phyloP scores from a whole-genome alignment of 176 grass and related monocot genomes.

The Bothriochloa decipiens region DNA sequence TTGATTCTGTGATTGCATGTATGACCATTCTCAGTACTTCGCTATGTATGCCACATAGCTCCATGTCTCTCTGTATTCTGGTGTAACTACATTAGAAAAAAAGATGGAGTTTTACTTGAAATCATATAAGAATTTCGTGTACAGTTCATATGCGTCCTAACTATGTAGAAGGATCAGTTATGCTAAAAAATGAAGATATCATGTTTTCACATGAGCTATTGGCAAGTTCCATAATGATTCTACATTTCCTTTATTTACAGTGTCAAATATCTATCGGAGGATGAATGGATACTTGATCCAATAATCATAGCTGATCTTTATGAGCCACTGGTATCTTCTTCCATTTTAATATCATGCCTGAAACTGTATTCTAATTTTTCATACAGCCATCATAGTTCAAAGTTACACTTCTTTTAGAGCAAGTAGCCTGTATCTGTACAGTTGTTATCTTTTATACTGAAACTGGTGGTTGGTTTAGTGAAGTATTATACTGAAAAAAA shows the following conservation, averaged over 20 bases:
- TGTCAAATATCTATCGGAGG: conserved; percentile 85
- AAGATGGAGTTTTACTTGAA: neutral
- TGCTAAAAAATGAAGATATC: neutral
- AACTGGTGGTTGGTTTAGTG: too few species aligned
- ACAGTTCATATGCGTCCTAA: neutral
- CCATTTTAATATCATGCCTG: neutral
- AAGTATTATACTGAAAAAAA: neutral
- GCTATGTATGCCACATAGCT: neutral
- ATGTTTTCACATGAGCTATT: neutral
- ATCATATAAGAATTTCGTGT: neutral
- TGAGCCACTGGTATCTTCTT: conserved; percentile 69
- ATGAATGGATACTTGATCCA: conserved; percentile 95
- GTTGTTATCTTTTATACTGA: neutral
- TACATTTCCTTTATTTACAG: conserved; percentile 45
- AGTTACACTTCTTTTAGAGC: conserved; percentile 3
- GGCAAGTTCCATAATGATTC: conserved; percentile 15
- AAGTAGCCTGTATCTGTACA: neutral
- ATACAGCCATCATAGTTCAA: neutral
- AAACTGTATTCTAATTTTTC: conserved; percentile 3
- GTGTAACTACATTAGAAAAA: neutral
- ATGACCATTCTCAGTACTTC: neutral
- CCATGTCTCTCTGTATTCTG: conserved; percentile 4
- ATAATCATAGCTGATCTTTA: conserved; percentile 79
- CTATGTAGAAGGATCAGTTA: conserved; percentile 10
- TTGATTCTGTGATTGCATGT: conserved; percentile 21